Percentiles rank a stretch among this genome's conserved stretches.
Conservation (phyloP, 2,329 filamentous ascomycete species). For the Taxawa tesnikishii region DNA sequence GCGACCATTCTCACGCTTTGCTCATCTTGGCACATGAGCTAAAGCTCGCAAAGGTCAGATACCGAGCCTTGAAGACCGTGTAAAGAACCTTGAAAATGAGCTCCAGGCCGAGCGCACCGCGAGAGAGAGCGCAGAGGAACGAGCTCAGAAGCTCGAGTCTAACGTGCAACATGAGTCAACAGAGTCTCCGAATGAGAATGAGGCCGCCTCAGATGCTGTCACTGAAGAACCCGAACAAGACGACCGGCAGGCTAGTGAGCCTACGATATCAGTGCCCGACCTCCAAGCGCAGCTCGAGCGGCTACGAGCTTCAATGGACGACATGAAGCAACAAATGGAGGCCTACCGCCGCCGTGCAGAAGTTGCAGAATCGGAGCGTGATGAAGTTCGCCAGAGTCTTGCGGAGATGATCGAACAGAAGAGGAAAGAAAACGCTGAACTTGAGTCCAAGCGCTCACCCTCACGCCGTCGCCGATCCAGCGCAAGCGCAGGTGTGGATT, state of each 20-base stretch:
- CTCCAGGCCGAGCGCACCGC: conserved; percentile 70
- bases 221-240: not conserved
- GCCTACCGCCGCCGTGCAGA: conserved; percentile 67
- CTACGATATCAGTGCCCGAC: conserved; percentile 19
- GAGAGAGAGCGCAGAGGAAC: conserved; percentile 71
- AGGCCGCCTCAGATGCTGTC: no score
- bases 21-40: conserved; percentile 75
- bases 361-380: conserved; percentile 62
- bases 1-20: conserved; percentile 58
- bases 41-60: conserved; percentile 71
- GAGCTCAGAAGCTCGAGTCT: conserved; percentile 59
- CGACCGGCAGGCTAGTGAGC: not conserved
- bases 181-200: no score
- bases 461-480: not conserved
- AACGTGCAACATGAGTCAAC: no score
- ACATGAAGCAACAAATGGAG: conserved; percentile 70
- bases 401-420: conserved; percentile 82
- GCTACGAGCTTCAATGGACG: conserved; percentile 69
- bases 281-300: conserved; percentile 62
- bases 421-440: conserved; percentile 25
- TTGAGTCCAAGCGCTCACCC: not conserved
- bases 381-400: conserved; percentile 59
- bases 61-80: conserved; percentile 65
- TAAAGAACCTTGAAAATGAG: conserved; percentile 70
- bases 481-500: no score